Conservation (phyloP, 768 basidiomycete genomes). For the Sarcomyxa edulis region DNA sequence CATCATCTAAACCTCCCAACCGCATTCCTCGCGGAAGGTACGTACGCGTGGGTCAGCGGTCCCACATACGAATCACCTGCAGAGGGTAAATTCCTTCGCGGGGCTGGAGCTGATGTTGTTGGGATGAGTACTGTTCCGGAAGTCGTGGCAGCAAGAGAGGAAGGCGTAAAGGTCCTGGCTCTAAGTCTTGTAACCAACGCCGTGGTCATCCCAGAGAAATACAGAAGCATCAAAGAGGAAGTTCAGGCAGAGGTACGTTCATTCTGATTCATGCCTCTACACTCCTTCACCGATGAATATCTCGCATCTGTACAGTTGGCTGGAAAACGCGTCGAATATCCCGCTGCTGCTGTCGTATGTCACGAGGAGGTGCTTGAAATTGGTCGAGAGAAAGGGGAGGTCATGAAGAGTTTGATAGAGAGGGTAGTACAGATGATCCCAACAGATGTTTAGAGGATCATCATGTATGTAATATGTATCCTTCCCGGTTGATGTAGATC, state of each 20-base stretch:
- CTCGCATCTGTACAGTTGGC: constrained; percentile 40
- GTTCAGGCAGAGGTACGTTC: constrained; percentile 68
- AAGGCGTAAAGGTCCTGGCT: constrained; percentile 70
- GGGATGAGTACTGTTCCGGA: constrained; percentile 94
- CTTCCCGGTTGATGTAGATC: too few relatives aligned
- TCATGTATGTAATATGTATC: too few relatives aligned
- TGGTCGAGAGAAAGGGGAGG: constrained; percentile 62
- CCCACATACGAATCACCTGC: constrained; percentile 90
- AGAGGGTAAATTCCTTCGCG: constrained; percentile 73
- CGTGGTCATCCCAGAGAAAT: constrained; percentile 67
- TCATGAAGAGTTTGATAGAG: constrained; percentile 68
- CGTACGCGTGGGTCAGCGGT: constrained; percentile 87
- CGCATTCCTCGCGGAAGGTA: constrained; percentile 69
- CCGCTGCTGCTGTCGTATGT: constrained; percentile 47
- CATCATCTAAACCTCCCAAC: constrained; percentile 49
- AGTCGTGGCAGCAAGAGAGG: constrained; percentile 75
- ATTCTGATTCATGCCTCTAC: neutral
- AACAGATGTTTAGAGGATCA: neutral
- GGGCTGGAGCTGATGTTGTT: constrained; percentile 82
- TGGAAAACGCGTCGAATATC: constrained; percentile 43
- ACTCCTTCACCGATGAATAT: constrained; percentile 3
- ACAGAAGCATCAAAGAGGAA: constrained; percentile 67
- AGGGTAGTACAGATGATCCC: constrained; percentile 41
- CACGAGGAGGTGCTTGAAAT: constrained; percentile 75
- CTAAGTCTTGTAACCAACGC: constrained; percentile 83